These are phyloP conservation scores for Zalaria sp. DNA, from an alignment of 2,329 filamentous ascomycete genomes.

Conservation along the genomic window DNA sequence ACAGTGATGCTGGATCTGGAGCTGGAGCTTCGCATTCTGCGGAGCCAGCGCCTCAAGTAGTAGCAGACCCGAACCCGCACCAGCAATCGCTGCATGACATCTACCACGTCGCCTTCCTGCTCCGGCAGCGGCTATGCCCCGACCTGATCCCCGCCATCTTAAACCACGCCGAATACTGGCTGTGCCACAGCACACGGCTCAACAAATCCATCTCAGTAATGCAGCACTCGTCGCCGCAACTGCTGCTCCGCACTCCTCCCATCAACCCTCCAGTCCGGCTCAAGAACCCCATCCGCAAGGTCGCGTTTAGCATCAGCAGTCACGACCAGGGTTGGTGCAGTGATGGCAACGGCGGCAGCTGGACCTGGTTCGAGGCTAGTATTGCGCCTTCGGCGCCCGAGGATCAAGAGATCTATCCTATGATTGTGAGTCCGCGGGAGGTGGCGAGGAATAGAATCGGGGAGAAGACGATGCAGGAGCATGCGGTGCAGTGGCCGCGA, in stretches of 20 bases:
- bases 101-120: slow-evolving; percentile 6
- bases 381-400: not conserved
- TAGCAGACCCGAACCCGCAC: too few species aligned
- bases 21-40: too few species aligned
- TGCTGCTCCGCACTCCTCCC: not conserved
- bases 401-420: not conserved
- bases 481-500: not conserved
- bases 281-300: slow-evolving; percentile 1
- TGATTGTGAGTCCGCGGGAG: not conserved
- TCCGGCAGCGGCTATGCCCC: slow-evolving; percentile 6
- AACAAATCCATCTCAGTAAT: not conserved
- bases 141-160: slow-evolving; percentile 6
- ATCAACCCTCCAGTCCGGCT: not conserved
- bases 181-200: not conserved
- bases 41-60: too few species aligned
- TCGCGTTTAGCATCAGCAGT: slow-evolving; percentile 4
- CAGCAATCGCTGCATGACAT: not conserved
- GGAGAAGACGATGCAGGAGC: not conserved
- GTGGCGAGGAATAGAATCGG: not conserved
- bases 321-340: slow-evolving; percentile 6
- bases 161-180: slow-evolving; percentile 1
- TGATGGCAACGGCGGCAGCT: not conserved
- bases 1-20: too few species aligned
- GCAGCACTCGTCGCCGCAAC: not conserved
- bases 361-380: slow-evolving; percentile 7